Conservation (phyloP, 345 rosid species). For the Euclidium syriacum region DNA sequence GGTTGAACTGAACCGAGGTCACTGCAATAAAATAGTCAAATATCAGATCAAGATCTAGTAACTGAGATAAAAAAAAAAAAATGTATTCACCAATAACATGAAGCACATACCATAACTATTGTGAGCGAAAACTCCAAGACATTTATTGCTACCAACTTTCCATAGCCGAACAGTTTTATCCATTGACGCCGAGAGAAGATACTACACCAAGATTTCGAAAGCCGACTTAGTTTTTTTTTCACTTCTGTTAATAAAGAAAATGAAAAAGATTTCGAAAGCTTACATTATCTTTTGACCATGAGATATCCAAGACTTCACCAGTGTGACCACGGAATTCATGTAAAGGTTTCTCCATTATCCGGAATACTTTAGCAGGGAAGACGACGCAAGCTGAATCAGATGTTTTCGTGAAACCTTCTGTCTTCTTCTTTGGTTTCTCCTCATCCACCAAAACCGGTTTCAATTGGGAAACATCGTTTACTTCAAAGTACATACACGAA, state of each 20-base stretch:
- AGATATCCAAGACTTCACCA: constrained; percentile 64
- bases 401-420: constrained; percentile 52
- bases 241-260: neutral
- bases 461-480: constrained; percentile 61
- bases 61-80: neutral
- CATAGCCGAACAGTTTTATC: constrained; percentile 79
- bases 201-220: constrained; percentile 40
- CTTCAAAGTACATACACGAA: constrained; percentile 61
- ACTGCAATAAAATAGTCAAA: constrained; percentile 41
- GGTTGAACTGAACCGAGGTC: constrained; percentile 81
- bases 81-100: neutral
- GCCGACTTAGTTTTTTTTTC: neutral
- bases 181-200: constrained; percentile 67
- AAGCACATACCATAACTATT: constrained; percentile 60
- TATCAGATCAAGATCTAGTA: constrained; percentile 11
- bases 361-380: constrained; percentile 69
- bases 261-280: constrained; percentile 23
- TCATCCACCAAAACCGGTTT: constrained; percentile 54
- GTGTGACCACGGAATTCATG: constrained; percentile 66
- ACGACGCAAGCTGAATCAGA: constrained; percentile 73
- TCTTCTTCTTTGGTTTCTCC: constrained; percentile 40
- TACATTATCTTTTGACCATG: constrained; percentile 78
- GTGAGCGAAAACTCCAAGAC: constrained; percentile 64
- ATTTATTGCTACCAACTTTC: constrained; percentile 53
- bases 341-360: constrained; percentile 64